Percentiles rank a stretch among this genome's conserved stretches.
Evolutionary conservation across 1,284 basidiomycete genomes (phyloP).

Genomic region (Golubevia pallescens): DNA sequence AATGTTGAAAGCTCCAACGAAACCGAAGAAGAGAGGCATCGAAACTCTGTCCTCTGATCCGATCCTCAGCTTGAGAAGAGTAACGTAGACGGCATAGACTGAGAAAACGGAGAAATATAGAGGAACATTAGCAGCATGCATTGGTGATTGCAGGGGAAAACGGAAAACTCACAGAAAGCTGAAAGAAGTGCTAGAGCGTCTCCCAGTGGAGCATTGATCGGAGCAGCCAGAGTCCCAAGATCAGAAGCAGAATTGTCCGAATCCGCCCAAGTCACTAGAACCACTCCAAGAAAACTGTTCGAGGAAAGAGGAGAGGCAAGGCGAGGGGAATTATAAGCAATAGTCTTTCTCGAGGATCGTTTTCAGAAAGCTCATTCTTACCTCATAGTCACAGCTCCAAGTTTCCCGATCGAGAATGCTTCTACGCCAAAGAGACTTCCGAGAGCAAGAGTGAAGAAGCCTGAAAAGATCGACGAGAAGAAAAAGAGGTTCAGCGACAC

Average conservation of each 20-base stretch:
- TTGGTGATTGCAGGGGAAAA: background rate
- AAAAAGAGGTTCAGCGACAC: slow-evolving; percentile 8
- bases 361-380: slow-evolving; percentile 59
- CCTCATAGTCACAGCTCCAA: slow-evolving; percentile 82
- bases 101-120: background rate
- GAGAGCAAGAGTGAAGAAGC: slow-evolving; percentile 89
- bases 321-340: too few species aligned
- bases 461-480: slow-evolving; percentile 66
- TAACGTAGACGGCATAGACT: slow-evolving; percentile 58
- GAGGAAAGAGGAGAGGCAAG: background rate
- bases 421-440: slow-evolving; percentile 87
- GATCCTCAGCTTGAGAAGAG: slow-evolving; percentile 57
- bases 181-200: slow-evolving; percentile 54
- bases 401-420: slow-evolving; percentile 75
- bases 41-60: slow-evolving; percentile 53
- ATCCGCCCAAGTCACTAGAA: slow-evolving; percentile 51
- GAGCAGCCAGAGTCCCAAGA: slow-evolving; percentile 5
- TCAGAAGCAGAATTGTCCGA: slow-evolving; percentile 13
- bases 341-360: too few species aligned
- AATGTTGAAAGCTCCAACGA: slow-evolving; percentile 58
- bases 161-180: slow-evolving; percentile 31
- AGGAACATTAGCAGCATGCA: background rate
- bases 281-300: slow-evolving; percentile 29
- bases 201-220: slow-evolving; percentile 40
- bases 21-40: slow-evolving; percentile 63